These are phyloP conservation scores for Rhynchospora pubera DNA, from an alignment of 176 grass and related monocot species.

Conservation along the genomic window DNA sequence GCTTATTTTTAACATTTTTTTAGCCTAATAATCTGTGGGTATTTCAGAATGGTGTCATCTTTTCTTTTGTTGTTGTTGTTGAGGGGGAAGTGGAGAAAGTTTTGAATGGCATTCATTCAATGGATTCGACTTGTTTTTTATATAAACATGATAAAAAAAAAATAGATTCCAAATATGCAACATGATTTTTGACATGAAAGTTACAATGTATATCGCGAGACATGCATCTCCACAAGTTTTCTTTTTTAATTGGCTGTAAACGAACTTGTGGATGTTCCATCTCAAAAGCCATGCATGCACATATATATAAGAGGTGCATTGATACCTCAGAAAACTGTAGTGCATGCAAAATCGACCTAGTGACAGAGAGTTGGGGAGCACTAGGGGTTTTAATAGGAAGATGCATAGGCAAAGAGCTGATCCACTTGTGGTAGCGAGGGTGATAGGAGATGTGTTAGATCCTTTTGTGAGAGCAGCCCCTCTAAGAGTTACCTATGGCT, in stretches of 20 bases:
- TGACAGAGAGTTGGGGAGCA: too few species aligned
- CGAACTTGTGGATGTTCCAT: neutral
- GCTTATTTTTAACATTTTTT: too few species aligned
- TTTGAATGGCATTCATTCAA: neutral
- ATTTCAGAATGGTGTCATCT: too few species aligned
- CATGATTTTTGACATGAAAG: neutral
- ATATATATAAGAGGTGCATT: slow-evolving; percentile 1
- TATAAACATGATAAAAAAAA: neutral
- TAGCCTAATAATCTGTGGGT: too few species aligned
- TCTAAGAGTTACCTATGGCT: slow-evolving; percentile 38
- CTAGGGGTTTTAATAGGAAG: neutral
- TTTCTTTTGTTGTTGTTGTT: too few species aligned
- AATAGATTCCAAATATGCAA: neutral
- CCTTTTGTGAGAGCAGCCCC: slow-evolving; percentile 42
- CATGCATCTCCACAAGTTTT: neutral
- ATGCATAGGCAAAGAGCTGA: slow-evolving; percentile 58
- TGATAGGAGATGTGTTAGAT: slow-evolving; percentile 84
- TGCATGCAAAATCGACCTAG: neutral
- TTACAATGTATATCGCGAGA: neutral
- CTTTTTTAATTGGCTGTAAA: neutral
- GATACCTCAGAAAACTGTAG: neutral
- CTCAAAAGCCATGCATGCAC: neutral
- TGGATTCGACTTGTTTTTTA: neutral
- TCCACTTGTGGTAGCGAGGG: slow-evolving; percentile 61
- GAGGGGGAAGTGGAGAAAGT: too few species aligned